Conservation (phyloP, 2,329 filamentous ascomycete species). For the Fusarium xylarioides region DNA sequence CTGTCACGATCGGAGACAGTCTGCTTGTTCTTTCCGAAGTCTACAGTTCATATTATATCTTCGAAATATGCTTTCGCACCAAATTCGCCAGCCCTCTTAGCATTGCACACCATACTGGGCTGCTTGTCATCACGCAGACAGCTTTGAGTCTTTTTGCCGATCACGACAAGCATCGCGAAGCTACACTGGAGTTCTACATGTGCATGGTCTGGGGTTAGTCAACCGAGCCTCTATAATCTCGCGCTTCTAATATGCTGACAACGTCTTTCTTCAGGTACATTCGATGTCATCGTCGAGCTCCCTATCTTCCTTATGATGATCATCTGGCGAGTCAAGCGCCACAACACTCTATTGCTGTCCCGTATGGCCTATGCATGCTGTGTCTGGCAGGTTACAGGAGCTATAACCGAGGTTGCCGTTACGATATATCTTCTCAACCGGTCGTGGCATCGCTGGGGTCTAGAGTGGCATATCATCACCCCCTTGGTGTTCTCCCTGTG, state of each 20-base stretch:
- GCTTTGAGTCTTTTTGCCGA: conserved; percentile 9
- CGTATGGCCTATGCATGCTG: conserved; percentile 4
- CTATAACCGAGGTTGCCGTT: neutral
- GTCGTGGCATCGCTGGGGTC: neutral
- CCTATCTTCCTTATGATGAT: conserved; percentile 14
- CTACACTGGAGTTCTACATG: conserved; percentile 17
- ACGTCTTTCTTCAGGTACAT: neutral
- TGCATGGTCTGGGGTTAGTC: conserved; percentile 23
- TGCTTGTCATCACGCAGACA: neutral
- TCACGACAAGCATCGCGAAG: neutral
- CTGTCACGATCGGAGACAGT: neutral
- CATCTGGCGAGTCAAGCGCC: conserved; percentile 1
- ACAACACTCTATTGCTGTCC: neutral
- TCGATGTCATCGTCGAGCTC: conserved; percentile 13
- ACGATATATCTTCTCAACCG: conserved; percentile 8
- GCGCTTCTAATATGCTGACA: neutral
- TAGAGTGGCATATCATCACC: neutral
- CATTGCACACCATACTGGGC: conserved; percentile 1
- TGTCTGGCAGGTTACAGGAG: neutral
- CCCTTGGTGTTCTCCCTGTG: conserved; percentile 1
- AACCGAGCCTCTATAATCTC: rapidly evolving
- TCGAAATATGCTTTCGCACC: conserved; percentile 17
- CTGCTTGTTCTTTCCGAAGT: conserved; percentile 3
- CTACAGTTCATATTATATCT: conserved; percentile 10
- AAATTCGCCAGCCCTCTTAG: conserved; percentile 16